These are phyloP conservation scores for Hysterium pulicare DNA, from an alignment of 2,329 filamentous ascomycete genomes.

Conservation along the genomic window DNA sequence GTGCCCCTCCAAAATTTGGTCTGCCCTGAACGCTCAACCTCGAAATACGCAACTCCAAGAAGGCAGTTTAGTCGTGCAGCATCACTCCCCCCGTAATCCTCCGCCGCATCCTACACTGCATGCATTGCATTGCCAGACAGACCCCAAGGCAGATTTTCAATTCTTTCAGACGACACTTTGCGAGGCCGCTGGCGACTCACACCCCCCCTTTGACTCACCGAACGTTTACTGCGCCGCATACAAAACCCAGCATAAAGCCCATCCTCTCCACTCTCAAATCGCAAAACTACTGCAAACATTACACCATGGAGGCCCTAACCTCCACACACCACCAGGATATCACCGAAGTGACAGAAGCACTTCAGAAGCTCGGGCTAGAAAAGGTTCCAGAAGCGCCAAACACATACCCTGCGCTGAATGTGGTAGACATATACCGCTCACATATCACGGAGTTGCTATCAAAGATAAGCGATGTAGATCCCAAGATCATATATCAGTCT, in stretches of 20 bases:
- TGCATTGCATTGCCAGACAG: conserved; percentile 21
- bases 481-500: conserved; percentile 67
- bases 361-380: conserved; percentile 37
- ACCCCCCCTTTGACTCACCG: conserved; percentile 28
- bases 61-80: background rate
- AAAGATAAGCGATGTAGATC: conserved; percentile 67
- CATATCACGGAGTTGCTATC: conserved; percentile 69
- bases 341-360: conserved; percentile 35
- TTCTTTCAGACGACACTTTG: conserved; percentile 19
- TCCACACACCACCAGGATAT: conserved; percentile 21
- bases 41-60: background rate
- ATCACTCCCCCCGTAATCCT: background rate
- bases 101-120: conserved; percentile 11
- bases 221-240: conserved; percentile 2
- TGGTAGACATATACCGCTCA: conserved; percentile 74
- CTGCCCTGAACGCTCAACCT: background rate
- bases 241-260: conserved; percentile 3
- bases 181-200: conserved; percentile 34
- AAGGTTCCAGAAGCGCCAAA: conserved; percentile 39
- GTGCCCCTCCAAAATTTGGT: conserved; percentile 1
- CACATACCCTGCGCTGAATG: conserved; percentile 65
- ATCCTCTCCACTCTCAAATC: conserved; percentile 8
- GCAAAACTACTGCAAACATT: background rate
- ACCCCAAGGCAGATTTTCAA: conserved; percentile 18
- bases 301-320: conserved; percentile 22